Base-by-base conservation (phyloP, 2,329 filamentous ascomycete species). In the Beauveria pseudobassiana region DNA sequence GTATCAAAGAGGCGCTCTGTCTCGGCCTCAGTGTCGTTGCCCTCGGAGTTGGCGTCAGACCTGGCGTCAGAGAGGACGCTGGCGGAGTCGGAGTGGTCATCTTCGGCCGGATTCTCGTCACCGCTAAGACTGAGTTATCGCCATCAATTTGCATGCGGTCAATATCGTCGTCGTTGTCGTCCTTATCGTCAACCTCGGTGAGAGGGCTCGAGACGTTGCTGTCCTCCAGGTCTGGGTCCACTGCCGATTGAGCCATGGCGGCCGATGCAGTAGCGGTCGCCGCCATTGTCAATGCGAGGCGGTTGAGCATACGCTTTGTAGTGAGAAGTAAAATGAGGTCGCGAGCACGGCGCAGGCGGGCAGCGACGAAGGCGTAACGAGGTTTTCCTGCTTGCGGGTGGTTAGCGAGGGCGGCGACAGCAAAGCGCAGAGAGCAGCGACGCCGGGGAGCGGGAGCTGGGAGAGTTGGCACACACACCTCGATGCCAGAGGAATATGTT, bases 1-100 rank as follows among this genome's bases (percentile, higher is more conserved):
- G 91, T 96, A 70, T 90, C 87, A 71, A 95, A 95, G 63, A 99
- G 82, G 63, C 95, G 87, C 76, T 97, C 93, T 1, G 93, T 98
- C 76, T 97, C 93, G 40, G 93, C 93, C 75, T 98, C 93, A 3
- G 93, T 88, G 72, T 85, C 84, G 70, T 86, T 84, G 67, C 77
- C 79, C 28, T 76, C 74, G 3, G 73, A 76, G 63, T 72, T 68
- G 16, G 71, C 68, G 50, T 76, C 74, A 16, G 73, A 75, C 34
- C 78, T 77, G 61, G 79, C 75, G 63, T 86, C 82, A 18, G 86
- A 85, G 63, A 84, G 79, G 64, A 82, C 78, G 67, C 78, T 84
- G 66, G 82, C 79, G 9, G 80, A 80, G 67, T 78, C 76, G 34
- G 73, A 74, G 50, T 74, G 75, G 58, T 72, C 71, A 50, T 66